These are phyloP conservation scores for Metschnikowia koreensis DNA, from an alignment of 805 yeast species.

Conservation along the genomic window DNA sequence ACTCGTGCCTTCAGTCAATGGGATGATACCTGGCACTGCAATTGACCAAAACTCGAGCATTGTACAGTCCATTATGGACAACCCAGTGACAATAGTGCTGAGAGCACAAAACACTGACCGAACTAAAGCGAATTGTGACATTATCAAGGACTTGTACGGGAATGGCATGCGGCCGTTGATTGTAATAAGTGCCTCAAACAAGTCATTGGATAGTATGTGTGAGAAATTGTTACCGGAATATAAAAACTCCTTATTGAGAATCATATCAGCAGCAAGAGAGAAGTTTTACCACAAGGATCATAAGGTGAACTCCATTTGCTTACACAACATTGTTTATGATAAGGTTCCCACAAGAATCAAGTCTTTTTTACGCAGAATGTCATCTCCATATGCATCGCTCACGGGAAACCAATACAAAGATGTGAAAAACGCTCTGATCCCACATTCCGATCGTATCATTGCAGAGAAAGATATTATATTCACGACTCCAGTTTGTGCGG, in stretches of 20 bases:
- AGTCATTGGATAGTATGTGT: conserved; percentile 72
- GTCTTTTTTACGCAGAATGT: conserved; percentile 43
- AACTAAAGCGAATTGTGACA: conserved; percentile 39
- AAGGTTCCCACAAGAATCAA: conserved; percentile 44
- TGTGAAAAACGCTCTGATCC: conserved; percentile 39
- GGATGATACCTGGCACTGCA: conserved; percentile 21
- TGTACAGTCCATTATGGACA: conserved; percentile 49
- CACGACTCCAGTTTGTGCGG: conserved; percentile 70
- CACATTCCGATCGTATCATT: conserved; percentile 44
- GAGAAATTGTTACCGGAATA: conserved; percentile 55
- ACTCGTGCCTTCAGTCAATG: conserved; percentile 52
- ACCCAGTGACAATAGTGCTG: conserved; percentile 44
- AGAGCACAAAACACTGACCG: conserved; percentile 42
- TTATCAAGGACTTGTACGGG: conserved; percentile 50
- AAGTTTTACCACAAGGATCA: conserved; percentile 55
- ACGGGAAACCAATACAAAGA: conserved; percentile 46
- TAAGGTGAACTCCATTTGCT: conserved; percentile 54
- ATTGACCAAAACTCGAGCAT: conserved; percentile 20
- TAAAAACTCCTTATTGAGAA: conserved; percentile 51
- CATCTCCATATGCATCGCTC: conserved; percentile 16
- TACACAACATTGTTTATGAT: conserved; percentile 56
- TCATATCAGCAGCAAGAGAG: conserved; percentile 57
- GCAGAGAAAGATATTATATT: conserved; percentile 55
- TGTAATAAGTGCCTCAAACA: conserved; percentile 71
- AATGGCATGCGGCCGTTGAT: conserved; percentile 58